A percentile compares a stretch with the other conserved stretches of the same genome.
These are phyloP conservation scores for Colletotrichum sp. DNA, from an alignment of 2,329 filamentous ascomycete genomes.

Conservation along the genomic window DNA sequence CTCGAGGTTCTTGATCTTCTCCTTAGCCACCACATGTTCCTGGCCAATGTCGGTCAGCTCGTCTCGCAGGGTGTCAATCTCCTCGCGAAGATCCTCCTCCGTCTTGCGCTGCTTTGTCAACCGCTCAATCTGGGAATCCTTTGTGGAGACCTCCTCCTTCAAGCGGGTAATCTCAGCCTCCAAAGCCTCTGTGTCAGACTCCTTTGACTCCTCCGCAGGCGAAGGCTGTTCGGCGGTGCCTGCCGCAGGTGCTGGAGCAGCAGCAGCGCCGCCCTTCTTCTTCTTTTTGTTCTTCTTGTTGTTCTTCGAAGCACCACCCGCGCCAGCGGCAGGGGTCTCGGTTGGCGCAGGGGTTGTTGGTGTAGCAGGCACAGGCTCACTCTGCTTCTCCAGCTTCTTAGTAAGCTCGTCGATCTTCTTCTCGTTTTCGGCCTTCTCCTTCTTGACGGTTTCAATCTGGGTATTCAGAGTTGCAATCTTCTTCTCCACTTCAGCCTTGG, in stretches of 20 bases:
- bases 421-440: constrained; percentile 42
- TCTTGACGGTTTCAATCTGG: constrained; percentile 46
- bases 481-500: constrained; percentile 46
- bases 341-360: constrained; percentile 21
- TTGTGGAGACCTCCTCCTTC: constrained; percentile 61
- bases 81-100: constrained; percentile 81
- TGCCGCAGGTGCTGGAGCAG: constrained; percentile 26
- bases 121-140: constrained; percentile 75
- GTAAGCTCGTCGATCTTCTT: constrained; percentile 45
- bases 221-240: constrained; percentile 41
- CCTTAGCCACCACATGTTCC: constrained; percentile 83
- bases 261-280: constrained; percentile 71
- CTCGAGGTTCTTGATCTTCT: constrained; percentile 74
- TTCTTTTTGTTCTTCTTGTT: constrained; percentile 83
- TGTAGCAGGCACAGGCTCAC: constrained; percentile 22
- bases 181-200: constrained; percentile 41
- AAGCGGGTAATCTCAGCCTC: constrained; percentile 55
- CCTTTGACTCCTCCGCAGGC: constrained; percentile 21
- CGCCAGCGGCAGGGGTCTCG: constrained; percentile 26
- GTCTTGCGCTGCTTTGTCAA: constrained; percentile 74
- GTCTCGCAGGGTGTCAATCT: constrained; percentile 84
- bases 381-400: constrained; percentile 33
- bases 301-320: not conserved
- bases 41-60: constrained; percentile 80
- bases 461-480: constrained; percentile 43